Evolutionary conservation across 2,329 filamentous ascomycete species (phyloP).

Genomic region (Pseudocercospora fijiensis): DNA sequence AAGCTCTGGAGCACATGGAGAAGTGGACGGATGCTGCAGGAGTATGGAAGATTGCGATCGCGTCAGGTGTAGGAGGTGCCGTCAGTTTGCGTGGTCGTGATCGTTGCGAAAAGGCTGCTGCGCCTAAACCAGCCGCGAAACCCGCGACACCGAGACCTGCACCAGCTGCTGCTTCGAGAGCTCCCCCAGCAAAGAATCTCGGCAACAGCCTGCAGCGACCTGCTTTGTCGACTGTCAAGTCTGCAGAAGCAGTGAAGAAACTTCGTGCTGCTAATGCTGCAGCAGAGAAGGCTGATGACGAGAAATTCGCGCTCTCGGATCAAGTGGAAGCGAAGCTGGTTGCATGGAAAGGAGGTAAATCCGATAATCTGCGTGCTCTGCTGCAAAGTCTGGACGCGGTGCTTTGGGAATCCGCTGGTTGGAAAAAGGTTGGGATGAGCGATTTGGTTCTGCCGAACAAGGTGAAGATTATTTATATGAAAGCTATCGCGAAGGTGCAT

Average conservation of each 20-base stretch:
- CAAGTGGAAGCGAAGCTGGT: constrained; percentile 76
- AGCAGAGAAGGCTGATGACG: constrained; percentile 82
- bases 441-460: constrained; percentile 90
- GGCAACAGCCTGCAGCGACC: constrained; percentile 32
- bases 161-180: constrained; percentile 44
- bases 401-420: constrained; percentile 86
- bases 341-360: constrained; percentile 85
- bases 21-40: constrained; percentile 80
- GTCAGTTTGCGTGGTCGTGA: constrained; percentile 82
- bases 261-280: constrained; percentile 81
- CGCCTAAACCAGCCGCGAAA: constrained; percentile 55
- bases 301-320: constrained; percentile 86
- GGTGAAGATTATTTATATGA: constrained; percentile 98
- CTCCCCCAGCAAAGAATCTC: constrained; percentile 25
- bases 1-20: constrained; percentile 93
- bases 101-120: constrained; percentile 82
- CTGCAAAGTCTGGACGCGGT: constrained; percentile 84
- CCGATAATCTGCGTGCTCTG: constrained; percentile 86
- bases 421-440: constrained; percentile 95
- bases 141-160: constrained; percentile 50
- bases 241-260: constrained; percentile 72
- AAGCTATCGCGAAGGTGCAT: constrained; percentile 97
- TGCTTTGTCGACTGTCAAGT: constrained; percentile 38
- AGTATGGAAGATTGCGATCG: constrained; percentile 80
- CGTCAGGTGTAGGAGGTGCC: constrained; percentile 79